Evolutionary conservation across 306 rosid species (phyloP).

Genomic region (Medicago arabica): DNA sequence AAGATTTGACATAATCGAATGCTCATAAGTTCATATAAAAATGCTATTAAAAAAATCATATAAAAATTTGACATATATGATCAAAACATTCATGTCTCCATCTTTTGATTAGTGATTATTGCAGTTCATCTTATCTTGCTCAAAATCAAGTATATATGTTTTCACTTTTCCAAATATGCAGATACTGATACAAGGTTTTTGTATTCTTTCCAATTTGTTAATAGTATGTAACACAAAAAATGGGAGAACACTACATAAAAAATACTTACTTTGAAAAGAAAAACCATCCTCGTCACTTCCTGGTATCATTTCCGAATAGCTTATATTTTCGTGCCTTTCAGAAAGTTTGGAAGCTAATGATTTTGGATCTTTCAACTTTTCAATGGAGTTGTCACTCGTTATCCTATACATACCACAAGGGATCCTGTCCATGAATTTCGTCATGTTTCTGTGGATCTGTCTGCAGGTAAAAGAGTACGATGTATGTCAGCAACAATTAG

Average conservation of each 20-base stretch:
- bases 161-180: too few relatives aligned
- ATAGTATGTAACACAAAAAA: neutral
- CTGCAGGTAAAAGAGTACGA: slow-evolving; percentile 37
- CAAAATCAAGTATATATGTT: neutral
- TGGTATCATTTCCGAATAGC: slow-evolving; percentile 67
- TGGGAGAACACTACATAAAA: neutral
- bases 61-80: too few relatives aligned
- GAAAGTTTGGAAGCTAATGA: slow-evolving; percentile 25
- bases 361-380: slow-evolving; percentile 53
- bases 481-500: neutral
- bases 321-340: slow-evolving; percentile 39
- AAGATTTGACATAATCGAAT: too few relatives aligned
- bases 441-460: slow-evolving; percentile 44
- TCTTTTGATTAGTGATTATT: neutral
- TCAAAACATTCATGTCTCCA: neutral
- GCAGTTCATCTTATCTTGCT: neutral
- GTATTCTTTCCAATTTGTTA: slow-evolving; percentile 2
- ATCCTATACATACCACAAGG: slow-evolving; percentile 51
- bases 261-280: slow-evolving; percentile 51
- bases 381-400: slow-evolving; percentile 45
- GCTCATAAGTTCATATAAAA: too few relatives aligned
- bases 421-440: slow-evolving; percentile 28
- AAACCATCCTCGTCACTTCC: slow-evolving; percentile 58
- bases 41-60: too few relatives aligned
- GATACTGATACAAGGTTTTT: neutral